Evolutionary conservation across 371 early-diverging fungal genomes (phyloP), one percentile per base, ranked within the genome.

Genomic region (Apophysomyces variabilis): DNA sequence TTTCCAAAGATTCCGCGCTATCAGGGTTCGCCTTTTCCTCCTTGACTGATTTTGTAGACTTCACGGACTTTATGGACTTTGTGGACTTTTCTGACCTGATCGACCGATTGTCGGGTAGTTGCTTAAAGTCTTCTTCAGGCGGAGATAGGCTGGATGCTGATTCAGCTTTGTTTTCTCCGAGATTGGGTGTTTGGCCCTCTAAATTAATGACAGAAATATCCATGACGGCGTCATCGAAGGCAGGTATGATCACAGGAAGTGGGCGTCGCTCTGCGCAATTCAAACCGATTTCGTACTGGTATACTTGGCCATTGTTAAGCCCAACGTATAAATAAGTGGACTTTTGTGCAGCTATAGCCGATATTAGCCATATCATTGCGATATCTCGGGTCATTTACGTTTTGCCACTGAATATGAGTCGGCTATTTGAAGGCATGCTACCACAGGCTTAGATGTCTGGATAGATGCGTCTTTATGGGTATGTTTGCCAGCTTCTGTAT

Each of bases 251-350:
- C 37, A 59, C 60, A 14, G 43, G 60, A 9, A 43, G 21, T 1
- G 60, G 21, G 5, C 36, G 39, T 13, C 41, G 16, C 16, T 36
- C 46, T n/a, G 46, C 14, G 26, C 39, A 13, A 39, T 32, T n/a
- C 21, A 21, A 62, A 37, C 18, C 63, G 36, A 66, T 39, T 62
- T 72, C 69, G 44, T 72, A 70, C 35, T 79, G 77, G 61, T 77
- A 77, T 46, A 73, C 41, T 57, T 67, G 62, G 16, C 80, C 80
- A 58, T 77, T 79, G 18, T 68, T 70, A 5, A 75, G 38, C 39
- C 75, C 71, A 58, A 75, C 63, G 58, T 62, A 71, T 0, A 79
- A 61, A 18, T 70, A 73, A 14, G 64, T 62, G n/a, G 67, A 50
- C 21, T 6, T 16, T 6, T 50, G 54, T 21, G 6, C 5, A 7